Evolutionary conservation across 2,329 filamentous ascomycete species (phyloP), one percentile per base, ranked within the genome.

Genomic region (Hymenoscyphus infarciens): DNA sequence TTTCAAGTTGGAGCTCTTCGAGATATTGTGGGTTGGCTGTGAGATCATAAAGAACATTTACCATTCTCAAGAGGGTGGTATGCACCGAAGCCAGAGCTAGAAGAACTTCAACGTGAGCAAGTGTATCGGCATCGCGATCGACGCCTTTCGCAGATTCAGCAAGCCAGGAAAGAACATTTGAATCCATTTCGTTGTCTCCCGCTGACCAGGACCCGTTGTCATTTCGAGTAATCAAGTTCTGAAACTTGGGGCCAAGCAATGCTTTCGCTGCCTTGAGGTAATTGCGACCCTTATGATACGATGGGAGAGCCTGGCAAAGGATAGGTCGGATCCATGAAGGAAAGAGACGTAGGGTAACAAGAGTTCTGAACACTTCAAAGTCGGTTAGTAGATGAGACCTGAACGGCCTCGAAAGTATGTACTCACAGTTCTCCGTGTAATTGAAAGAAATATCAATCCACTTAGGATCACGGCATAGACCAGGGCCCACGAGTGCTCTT

Each of bases 271-370:
- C 29, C 29, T 31, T 31, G 29, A 31, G 29, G 29, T 31, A 31
- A 31, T 5, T 8, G 29, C 29, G 29, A 31, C 29, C 29, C 29
- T 31, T 31, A 8, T 31, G 29, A 31, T 31, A 31, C 5, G 29
- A 31, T 3, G 29, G 29, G 5, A 31, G 29, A 31, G 29, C 29
- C 29, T 31, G 29, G 6, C 19, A 31, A 31, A 59, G 22, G 11
- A 52, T 25, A 33, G 57, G 10, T 16, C 52, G 25, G n/a, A 35
- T 27, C 57, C 57, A 59, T 8, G 57, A 19, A 49, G 57, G 57
- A 19, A 59, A 59, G n/a, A 52, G 15, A 13, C 57, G 57, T 16
- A 59, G 11, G 31, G 52, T 53, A 35, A 53, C 39, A 53, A 59
- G 25, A 13, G 38, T 59, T 59, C 15, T 52, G 27, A 59, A 54